These are phyloP conservation scores for Phylloporus sp. DNA, from an alignment of 768 basidiomycete species.

Conservation along the genomic window DNA sequence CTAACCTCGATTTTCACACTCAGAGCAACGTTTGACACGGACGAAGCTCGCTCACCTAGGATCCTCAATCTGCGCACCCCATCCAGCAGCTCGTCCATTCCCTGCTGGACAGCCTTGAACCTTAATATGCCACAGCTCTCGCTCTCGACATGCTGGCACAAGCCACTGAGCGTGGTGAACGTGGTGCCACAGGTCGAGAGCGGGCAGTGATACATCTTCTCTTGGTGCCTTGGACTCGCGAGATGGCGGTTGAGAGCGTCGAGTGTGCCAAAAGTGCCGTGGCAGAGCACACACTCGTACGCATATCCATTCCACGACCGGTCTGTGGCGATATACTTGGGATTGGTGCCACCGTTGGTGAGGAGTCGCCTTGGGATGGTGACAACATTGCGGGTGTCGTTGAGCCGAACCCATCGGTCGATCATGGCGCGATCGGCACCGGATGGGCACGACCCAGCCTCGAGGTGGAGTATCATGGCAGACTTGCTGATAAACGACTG, in stretches of 20 bases:
- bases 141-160: constrained; percentile 65
- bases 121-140: constrained; percentile 50
- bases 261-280: constrained; percentile 38
- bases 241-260: constrained; percentile 55
- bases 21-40: background rate
- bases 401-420: constrained; percentile 32
- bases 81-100: constrained; percentile 34
- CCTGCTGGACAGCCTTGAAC: constrained; percentile 39
- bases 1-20: constrained; percentile 17
- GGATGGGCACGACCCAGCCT: constrained; percentile 52
- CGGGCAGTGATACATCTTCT: constrained; percentile 53
- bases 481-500: constrained; percentile 46
- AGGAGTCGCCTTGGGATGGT: constrained; percentile 53
- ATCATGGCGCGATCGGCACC: constrained; percentile 39
- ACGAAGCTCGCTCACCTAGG: constrained; percentile 6
- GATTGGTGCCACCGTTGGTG: constrained; percentile 18
- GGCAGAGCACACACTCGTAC: constrained; percentile 66
- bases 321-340: constrained; percentile 29
- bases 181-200: constrained; percentile 36
- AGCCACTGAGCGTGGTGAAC: constrained; percentile 51
- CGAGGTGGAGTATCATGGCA: constrained; percentile 58
- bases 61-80: constrained; percentile 12
- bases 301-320: constrained; percentile 38
- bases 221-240: constrained; percentile 54
- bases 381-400: constrained; percentile 46